Conservation (phyloP, 345 rosid genomes). For the Nephelium lappaceum region DNA sequence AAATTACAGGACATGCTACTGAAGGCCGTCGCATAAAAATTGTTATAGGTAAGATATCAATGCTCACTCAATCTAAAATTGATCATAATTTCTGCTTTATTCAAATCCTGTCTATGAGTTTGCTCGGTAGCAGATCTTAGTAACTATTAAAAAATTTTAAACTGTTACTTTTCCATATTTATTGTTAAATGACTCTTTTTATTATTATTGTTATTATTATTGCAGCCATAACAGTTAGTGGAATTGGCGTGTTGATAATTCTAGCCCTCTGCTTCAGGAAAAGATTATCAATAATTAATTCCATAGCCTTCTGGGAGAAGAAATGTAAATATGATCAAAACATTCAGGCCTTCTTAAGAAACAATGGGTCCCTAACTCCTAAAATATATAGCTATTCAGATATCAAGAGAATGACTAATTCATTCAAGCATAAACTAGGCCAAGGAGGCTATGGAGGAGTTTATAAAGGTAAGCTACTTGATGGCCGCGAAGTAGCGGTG, state of each 20-base stretch:
- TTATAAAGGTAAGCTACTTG: slow-evolving; percentile 2
- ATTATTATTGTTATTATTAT: neutral
- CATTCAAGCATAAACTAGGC: neutral
- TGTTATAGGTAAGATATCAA: neutral
- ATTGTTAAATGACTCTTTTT: neutral
- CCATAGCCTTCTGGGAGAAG: neutral
- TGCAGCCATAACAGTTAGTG: neutral
- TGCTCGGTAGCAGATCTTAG: neutral
- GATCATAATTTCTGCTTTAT: neutral
- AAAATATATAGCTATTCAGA: slow-evolving; percentile 8
- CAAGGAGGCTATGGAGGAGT: neutral
- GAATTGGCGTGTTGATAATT: neutral
- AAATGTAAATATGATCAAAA: neutral
- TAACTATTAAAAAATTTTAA: no score
- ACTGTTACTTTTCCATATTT: neutral
- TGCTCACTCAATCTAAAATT: neutral
- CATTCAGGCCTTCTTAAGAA: slow-evolving; percentile 3
- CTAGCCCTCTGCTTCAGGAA: neutral
- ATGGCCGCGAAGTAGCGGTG: neutral
- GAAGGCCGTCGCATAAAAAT: neutral
- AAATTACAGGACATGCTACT: neutral
- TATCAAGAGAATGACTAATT: neutral
- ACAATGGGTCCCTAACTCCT: neutral
- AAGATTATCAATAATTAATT: neutral
- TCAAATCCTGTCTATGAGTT: neutral